Conservation (phyloP, 768 basidiomycete genomes). For the Clavaria fumosa region DNA sequence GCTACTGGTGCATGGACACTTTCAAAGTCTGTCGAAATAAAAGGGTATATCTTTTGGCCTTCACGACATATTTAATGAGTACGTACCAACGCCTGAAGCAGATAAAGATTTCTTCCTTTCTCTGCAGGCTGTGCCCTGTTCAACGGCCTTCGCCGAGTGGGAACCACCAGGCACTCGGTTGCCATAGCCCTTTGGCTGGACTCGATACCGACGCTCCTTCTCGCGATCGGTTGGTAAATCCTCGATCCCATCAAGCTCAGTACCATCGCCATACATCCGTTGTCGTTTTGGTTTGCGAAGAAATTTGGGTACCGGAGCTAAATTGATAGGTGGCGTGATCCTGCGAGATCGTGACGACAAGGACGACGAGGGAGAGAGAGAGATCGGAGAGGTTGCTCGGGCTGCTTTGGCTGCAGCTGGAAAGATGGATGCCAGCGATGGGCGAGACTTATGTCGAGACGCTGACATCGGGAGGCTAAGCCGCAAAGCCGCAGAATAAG, state of each 20-base stretch:
- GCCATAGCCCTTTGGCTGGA: conserved; percentile 55
- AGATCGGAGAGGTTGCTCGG: conserved; percentile 39
- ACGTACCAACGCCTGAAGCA: conserved; percentile 28
- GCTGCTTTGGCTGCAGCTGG: conserved; percentile 25
- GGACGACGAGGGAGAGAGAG: conserved; percentile 44
- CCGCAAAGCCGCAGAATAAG: conserved; percentile 60
- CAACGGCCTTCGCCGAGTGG: conserved; percentile 28
- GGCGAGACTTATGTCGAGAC: conserved; percentile 56
- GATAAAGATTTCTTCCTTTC: conserved; percentile 36
- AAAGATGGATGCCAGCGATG: conserved; percentile 67
- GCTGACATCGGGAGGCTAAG: conserved; percentile 82
- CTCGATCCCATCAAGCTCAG: conserved; percentile 77
- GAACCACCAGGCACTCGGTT: conserved; percentile 46
- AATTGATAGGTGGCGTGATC: conserved; percentile 21
- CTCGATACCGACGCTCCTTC: conserved; percentile 57
- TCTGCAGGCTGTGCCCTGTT: conserved; percentile 43
- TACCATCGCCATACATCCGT: conserved; percentile 71
- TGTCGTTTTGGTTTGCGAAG: conserved; percentile 65
- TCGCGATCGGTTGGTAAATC: conserved; percentile 80
- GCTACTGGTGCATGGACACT: no score
- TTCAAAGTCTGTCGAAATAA: no score
- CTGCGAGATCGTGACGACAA: conserved; percentile 28
- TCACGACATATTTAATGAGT: no score
- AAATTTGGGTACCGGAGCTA: conserved; percentile 41
- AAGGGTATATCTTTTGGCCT: no score